These are phyloP conservation scores for Alternaria arborescens DNA, from an alignment of 2,329 filamentous ascomycete species.

Conservation along the genomic window DNA sequence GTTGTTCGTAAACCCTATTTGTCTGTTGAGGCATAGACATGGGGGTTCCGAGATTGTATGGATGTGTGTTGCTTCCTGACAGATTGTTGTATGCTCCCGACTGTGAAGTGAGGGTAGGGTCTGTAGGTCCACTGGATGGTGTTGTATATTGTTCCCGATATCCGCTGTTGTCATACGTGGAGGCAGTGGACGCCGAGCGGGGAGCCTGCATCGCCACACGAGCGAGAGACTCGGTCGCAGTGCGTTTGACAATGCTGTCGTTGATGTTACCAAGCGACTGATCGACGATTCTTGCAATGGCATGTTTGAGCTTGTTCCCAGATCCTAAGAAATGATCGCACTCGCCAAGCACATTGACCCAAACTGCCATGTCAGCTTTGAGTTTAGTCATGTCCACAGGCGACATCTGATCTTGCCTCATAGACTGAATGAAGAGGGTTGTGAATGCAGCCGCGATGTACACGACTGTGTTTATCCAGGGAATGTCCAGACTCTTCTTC, in stretches of 20 bases:
- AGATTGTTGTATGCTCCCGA: slow-evolving; percentile 33
- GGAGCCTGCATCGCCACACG: slow-evolving; percentile 47
- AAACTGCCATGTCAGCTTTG: slow-evolving; percentile 72
- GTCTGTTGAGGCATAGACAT: slow-evolving; percentile 34
- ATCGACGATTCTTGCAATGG: slow-evolving; percentile 60
- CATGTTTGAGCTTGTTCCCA: slow-evolving; percentile 57
- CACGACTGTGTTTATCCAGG: slow-evolving; percentile 77
- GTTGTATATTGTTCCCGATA: slow-evolving; percentile 39
- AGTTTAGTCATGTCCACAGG: slow-evolving; percentile 67
- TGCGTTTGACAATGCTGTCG: slow-evolving; percentile 54
- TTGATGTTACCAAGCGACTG: slow-evolving; percentile 59
- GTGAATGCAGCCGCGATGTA: slow-evolving; percentile 79
- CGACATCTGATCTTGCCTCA: slow-evolving; percentile 69
- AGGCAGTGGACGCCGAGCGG: slow-evolving; percentile 21
- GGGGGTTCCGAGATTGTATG: slow-evolving; percentile 38
- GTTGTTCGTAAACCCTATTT: slow-evolving; percentile 36
- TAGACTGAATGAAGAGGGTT: slow-evolving; percentile 73
- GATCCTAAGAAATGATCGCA: slow-evolving; percentile 68
- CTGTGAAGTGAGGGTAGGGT: slow-evolving; percentile 33
- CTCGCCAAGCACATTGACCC: slow-evolving; percentile 73
- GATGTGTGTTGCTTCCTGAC: slow-evolving; percentile 22
- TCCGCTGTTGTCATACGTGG: slow-evolving; percentile 35
- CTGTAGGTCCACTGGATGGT: slow-evolving; percentile 24
- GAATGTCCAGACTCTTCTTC: slow-evolving; percentile 76
- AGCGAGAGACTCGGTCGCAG: slow-evolving; percentile 55